A percentile compares a stretch with the other conserved stretches of the same genome.
Evolutionary conservation across 345 rosid genomes (phyloP).

Genomic region (Dovyalis caffra): DNA sequence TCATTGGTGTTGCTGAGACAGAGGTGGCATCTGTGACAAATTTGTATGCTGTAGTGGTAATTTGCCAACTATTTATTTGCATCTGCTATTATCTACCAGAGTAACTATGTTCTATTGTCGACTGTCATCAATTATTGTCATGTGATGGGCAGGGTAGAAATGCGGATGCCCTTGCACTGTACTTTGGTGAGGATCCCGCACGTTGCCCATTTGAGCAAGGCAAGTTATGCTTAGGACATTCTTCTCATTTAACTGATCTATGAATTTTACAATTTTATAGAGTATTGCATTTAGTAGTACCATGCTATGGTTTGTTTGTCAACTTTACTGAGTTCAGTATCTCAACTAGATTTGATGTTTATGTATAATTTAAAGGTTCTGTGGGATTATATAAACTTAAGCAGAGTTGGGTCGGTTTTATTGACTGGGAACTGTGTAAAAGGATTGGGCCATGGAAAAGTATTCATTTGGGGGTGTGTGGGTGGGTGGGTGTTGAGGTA

Average conservation of each 20-base stretch:
- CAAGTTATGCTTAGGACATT: conserved; percentile 14
- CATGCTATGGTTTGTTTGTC: background rate
- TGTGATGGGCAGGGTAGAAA: conserved; percentile 76
- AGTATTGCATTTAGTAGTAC: background rate
- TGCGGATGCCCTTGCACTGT: conserved; percentile 94
- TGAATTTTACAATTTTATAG: background rate
- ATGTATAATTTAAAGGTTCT: too few species aligned
- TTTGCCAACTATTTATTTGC: conserved; percentile 4
- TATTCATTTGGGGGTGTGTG: too few species aligned
- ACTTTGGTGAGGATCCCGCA: conserved; percentile 96
- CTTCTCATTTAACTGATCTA: background rate
- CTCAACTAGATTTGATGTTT: background rate
- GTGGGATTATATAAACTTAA: too few species aligned
- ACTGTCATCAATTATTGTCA: conserved; percentile 2
- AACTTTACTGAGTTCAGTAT: background rate
- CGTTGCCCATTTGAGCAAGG: conserved; percentile 99
- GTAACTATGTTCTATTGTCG: background rate
- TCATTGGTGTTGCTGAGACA: conserved; percentile 68
- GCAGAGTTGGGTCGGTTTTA: background rate
- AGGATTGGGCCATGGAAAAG: too few species aligned
- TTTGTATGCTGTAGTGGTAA: conserved; percentile 88
- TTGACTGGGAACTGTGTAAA: background rate
- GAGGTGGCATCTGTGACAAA: conserved; percentile 79
- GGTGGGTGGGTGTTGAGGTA: background rate
- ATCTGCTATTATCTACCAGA: too few species aligned